Base-by-base conservation (phyloP, 2,329 filamentous ascomycete species). In the Pseudogymnoascus sp. region DNA sequence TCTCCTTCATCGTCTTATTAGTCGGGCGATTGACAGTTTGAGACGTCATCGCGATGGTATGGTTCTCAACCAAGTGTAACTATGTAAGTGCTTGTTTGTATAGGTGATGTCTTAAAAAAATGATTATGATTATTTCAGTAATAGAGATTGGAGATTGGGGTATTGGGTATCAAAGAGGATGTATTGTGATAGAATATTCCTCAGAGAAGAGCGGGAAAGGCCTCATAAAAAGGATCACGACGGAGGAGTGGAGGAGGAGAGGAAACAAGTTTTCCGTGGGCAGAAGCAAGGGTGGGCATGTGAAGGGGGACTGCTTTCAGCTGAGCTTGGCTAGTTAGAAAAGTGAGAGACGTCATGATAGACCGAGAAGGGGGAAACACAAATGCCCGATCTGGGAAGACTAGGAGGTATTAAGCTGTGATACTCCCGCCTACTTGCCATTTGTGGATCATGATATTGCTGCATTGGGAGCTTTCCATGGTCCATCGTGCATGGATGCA, bases 1-100 rank as follows among this genome's bases (percentile, higher is more conserved):
- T 69, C 65, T 74, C 70, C 69, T 73, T 75, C 61, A 63, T 62
- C 62, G 68, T 69, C 23, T 67, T 37, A 34, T 74, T 63, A 39
- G 68, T 71, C 14, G 73, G 72, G 64, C 67, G 68, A 62, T 73
- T 74, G 63, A 74, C 72, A 13, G 7, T 3, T 28, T 61, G 34
- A 34, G 60, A 23, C 31, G 19, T 8, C 37, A 54, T 54, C 48
- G 48, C 48, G 25, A 54, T 25, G 48, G 25, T 31, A 54, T 19
- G 48, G 48, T 54, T 54, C 25, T 31, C 48, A 31, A 54, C 48
- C 48, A 54, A 31, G 48, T 54, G 48, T 54, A 10, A 34, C 48
- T 11, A 54, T 54, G 34, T 34, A 34, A 6, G 48, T 54, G 48
- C 34, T 48, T 54, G 48, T 54, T 54, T 54, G 48, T 54, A 54